Evolutionary conservation across 2,329 filamentous ascomycete species (phyloP).

Genomic region (Trichoderma sp.): DNA sequence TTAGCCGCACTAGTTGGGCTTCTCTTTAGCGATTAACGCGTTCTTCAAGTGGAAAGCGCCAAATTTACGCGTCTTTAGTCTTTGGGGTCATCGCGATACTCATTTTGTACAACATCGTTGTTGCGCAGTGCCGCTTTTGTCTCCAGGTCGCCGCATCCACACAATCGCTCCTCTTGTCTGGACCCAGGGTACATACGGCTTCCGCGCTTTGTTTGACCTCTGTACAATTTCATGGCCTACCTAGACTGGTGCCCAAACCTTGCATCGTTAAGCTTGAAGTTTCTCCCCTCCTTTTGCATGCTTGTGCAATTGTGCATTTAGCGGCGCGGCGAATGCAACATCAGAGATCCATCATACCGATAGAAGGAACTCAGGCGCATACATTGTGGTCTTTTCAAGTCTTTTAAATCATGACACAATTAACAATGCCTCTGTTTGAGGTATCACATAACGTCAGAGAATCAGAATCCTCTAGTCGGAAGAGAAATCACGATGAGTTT

Average conservation of each 20-base stretch:
- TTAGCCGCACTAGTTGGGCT: conserved; percentile 8
- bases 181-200: neutral
- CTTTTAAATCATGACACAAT: neutral
- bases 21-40: conserved; percentile 15
- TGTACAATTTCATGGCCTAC: neutral
- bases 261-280: neutral
- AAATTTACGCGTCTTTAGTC: conserved; percentile 20
- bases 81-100: conserved; percentile 3
- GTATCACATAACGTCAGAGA: conserved; percentile 53
- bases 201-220: neutral
- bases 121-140: neutral
- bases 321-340: neutral
- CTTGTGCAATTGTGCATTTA: neutral
- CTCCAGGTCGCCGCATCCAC: neutral
- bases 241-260: neutral
- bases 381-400: neutral
- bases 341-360: neutral
- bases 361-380: neutral
- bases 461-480: conserved; percentile 45
- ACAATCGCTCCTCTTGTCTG: neutral
- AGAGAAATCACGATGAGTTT: conserved; percentile 52
- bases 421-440: conserved; percentile 50
- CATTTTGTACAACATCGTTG: neutral
- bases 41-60: conserved; percentile 7
- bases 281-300: neutral